Percentiles rank a stretch among this genome's conserved stretches.
Evolutionary conservation across 2,329 filamentous ascomycete genomes (phyloP).

Genomic region (Colletotrichum paranaense): DNA sequence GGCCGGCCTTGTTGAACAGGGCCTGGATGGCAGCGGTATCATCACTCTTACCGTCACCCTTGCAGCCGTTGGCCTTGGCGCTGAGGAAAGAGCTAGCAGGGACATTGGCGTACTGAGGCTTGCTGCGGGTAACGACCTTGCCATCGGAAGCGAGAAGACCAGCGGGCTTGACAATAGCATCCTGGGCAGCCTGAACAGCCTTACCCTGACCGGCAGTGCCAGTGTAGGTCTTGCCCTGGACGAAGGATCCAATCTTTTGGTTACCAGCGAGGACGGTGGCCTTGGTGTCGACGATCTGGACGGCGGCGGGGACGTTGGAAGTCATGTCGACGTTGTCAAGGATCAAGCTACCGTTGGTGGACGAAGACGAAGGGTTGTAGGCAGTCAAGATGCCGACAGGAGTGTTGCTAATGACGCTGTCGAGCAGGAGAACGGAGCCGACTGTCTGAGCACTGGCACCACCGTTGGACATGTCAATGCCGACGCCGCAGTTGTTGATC

Average conservation of each 20-base stretch:
- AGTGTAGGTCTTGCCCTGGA: constrained; percentile 82
- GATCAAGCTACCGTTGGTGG: constrained; percentile 84
- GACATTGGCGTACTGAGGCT: constrained; percentile 85
- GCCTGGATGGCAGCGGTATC: constrained; percentile 88
- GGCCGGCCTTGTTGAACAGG: constrained; percentile 74
- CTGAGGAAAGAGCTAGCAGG: constrained; percentile 80
- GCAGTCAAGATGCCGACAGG: constrained; percentile 81
- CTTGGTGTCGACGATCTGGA: constrained; percentile 68
- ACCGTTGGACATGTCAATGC: constrained; percentile 81
- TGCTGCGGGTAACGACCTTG: constrained; percentile 83
- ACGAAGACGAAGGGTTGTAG: constrained; percentile 70
- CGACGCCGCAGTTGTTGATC: constrained; percentile 80
- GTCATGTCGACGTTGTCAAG: constrained; percentile 91
- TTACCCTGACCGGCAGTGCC: constrained; percentile 53
- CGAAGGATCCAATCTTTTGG: constrained; percentile 76
- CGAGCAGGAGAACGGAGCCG: constrained; percentile 85
- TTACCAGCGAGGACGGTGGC: constrained; percentile 76
- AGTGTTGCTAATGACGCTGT: constrained; percentile 83
- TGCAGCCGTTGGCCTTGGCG: constrained; percentile 84
- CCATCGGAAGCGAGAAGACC: constrained; percentile 72
- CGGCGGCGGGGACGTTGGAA: constrained; percentile 72
- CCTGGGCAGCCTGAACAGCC: constrained; percentile 70
- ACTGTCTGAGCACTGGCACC: constrained; percentile 75
- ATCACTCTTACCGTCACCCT: constrained; percentile 87
- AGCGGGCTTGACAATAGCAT: constrained; percentile 70